phyloP scores from a whole-genome alignment of 1,284 basidiomycete species.

The Pseudozyma pruni region DNA sequence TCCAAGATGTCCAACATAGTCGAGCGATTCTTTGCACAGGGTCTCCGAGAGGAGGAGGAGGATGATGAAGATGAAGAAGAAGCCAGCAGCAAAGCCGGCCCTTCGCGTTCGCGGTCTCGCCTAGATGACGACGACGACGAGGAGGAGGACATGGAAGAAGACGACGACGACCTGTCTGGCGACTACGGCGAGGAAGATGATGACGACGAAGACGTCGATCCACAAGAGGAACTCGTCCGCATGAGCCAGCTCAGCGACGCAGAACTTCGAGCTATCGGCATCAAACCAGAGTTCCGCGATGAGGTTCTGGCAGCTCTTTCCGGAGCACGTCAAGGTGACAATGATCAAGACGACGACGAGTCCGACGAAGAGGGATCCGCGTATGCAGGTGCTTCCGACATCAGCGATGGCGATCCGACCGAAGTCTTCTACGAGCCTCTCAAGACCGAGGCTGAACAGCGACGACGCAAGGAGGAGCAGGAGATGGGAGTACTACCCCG shows the following conservation, averaged over 20 bases:
- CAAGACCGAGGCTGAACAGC: slow-evolving; percentile 61
- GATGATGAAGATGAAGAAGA: slow-evolving; percentile 61
- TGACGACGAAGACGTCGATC: slow-evolving; percentile 49
- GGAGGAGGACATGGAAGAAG: slow-evolving; percentile 14
- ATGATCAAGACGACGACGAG: slow-evolving; percentile 49
- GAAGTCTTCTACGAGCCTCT: slow-evolving; percentile 62
- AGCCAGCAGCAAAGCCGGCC: slow-evolving; percentile 12
- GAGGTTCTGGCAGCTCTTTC: slow-evolving; percentile 36
- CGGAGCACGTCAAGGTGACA: slow-evolving; percentile 47
- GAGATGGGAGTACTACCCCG: slow-evolving; percentile 49
- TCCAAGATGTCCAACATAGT: slow-evolving; percentile 50
- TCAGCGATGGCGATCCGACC: slow-evolving; percentile 57
- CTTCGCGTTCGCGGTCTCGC: slow-evolving; percentile 18
- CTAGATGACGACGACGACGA: slow-evolving; percentile 30
- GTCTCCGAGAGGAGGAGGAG: slow-evolving; percentile 37
- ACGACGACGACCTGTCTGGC: slow-evolving; percentile 48
- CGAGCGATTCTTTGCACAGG: slow-evolving; percentile 65
- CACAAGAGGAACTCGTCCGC: slow-evolving; percentile 28
- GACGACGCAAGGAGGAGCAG: slow-evolving; percentile 52
- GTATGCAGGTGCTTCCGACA: slow-evolving; percentile 64
- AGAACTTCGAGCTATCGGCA: slow-evolving; percentile 51
- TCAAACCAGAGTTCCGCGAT: slow-evolving; percentile 47
- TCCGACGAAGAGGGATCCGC: slow-evolving; percentile 45
- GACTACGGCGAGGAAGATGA: slow-evolving; percentile 49
- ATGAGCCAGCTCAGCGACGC: slow-evolving; percentile 51